A percentile compares a stretch with the other conserved stretches of the same genome.
These are phyloP conservation scores for Trametes pubescens DNA, from an alignment of 1,284 basidiomycete genomes.

Conservation along the genomic window DNA sequence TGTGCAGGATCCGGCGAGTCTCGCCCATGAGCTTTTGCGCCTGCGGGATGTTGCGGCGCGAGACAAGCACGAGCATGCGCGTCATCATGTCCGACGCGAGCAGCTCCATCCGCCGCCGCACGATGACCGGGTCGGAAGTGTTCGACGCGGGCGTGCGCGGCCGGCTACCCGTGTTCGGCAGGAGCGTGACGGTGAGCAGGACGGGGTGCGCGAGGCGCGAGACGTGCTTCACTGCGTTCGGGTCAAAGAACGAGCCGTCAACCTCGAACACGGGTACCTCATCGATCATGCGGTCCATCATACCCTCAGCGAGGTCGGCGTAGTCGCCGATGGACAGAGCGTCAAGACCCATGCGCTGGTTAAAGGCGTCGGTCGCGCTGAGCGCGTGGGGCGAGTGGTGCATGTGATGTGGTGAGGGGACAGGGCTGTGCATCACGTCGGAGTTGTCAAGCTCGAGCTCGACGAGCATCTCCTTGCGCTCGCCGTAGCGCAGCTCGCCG, in stretches of 20 bases:
- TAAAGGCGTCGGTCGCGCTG: constrained; percentile 83
- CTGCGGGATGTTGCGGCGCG: constrained; percentile 85
- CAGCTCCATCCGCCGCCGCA: constrained; percentile 93
- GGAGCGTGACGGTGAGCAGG: constrained; percentile 86
- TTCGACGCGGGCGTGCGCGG: constrained; percentile 54
- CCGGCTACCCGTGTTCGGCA: constrained; percentile 59
- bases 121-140: constrained; percentile 83
- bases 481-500: constrained; percentile 91
- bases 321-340: constrained; percentile 74
- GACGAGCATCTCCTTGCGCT: constrained; percentile 93
- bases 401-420: constrained; percentile 33
- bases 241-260: constrained; percentile 93
- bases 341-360: constrained; percentile 82
- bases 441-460: constrained; percentile 90
- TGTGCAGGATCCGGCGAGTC: constrained; percentile 87
- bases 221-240: constrained; percentile 80
- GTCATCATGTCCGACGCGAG: constrained; percentile 95
- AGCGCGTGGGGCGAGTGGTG: constrained; percentile 47
- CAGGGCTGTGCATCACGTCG: constrained; percentile 51
- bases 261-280: constrained; percentile 93
- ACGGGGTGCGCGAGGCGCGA: constrained; percentile 89
- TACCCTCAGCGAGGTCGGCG: constrained; percentile 77
- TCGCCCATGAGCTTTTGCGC: constrained; percentile 89
- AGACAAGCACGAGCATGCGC: constrained; percentile 88
- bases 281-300: constrained; percentile 92